A percentile compares a stretch with the other conserved stretches of the same genome.
These are phyloP conservation scores for Salix caprea DNA, from an alignment of 345 rosid genomes.

Conservation along the genomic window DNA sequence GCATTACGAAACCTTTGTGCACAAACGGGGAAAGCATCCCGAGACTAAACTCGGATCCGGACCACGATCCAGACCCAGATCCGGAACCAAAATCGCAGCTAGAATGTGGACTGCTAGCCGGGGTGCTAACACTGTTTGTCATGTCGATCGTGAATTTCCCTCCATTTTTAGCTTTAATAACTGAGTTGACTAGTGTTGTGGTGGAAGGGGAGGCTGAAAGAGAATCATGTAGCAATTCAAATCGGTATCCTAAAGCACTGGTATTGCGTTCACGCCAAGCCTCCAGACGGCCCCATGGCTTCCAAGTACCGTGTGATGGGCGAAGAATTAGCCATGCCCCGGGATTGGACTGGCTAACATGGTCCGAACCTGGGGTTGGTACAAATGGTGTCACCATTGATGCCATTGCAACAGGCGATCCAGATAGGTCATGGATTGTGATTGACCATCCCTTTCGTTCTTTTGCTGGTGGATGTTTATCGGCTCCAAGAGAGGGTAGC, in stretches of 20 bases:
- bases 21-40: conserved; percentile 23
- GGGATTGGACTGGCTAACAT: conserved; percentile 75
- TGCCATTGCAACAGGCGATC: conserved; percentile 94
- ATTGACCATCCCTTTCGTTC: conserved; percentile 95
- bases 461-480: conserved; percentile 49
- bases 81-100: conserved; percentile 80
- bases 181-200: conserved; percentile 37
- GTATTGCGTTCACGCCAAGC: conserved; percentile 76
- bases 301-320: conserved; percentile 82
- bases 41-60: conserved; percentile 61
- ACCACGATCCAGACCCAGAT: conserved; percentile 38
- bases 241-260: conserved; percentile 65
- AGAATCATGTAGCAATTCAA: conserved; percentile 70
- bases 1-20: conserved; percentile 80
- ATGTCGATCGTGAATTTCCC: conserved; percentile 76
- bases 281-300: conserved; percentile 91
- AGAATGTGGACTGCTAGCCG: conserved; percentile 64
- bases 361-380: conserved; percentile 79
- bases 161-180: conserved; percentile 55
- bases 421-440: conserved; percentile 89
- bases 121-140: conserved; percentile 52
- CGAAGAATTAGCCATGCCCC: conserved; percentile 93
- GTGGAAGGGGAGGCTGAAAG: conserved; percentile 27
- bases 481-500: conserved; percentile 43
- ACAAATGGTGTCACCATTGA: conserved; percentile 98